Base-by-base conservation (phyloP, 2,329 filamentous ascomycete genomes). In the Phoma sp. region DNA sequence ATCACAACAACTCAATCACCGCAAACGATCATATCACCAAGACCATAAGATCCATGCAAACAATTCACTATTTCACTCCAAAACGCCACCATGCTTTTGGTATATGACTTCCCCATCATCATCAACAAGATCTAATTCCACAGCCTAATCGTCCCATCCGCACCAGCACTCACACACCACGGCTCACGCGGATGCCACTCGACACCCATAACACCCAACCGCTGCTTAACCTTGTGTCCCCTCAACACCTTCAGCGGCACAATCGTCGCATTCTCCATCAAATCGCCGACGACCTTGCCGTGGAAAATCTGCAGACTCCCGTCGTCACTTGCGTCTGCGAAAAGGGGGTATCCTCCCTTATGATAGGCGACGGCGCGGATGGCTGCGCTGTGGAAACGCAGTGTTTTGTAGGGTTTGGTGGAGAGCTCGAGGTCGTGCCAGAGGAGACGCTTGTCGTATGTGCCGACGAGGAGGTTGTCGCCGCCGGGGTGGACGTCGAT, bases 341-440 rank as follows among this genome's bases (percentile, higher is more conserved):
- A 98, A 29, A 99, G 82, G 15, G 95, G 93, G 57, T 87, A 85
- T 7, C 81, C 81, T 56, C 87, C 86, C 53, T 87, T 87, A 77
- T 99, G 96, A 77, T 90, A 99, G 64, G 86, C 88, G 49, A 97
- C 95, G 11, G 89, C 87, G 40, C 96, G 86, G 68, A 99, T 96
- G 38, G 95, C 95, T 76, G 96, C 91, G 57, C 86, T 80, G 78
- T 99, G 95, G 80, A 98, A 99, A 43, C 95, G 86, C 78, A 99
- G 87, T 1, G 93, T 98, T 82, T 97, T 97, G 82, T 96, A 98
- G 0, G 95, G 95, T 42, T 91, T 87, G 59, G 85, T 88, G 1
- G 91, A 95, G 29, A 99, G 85, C 64, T 99, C 95, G 47, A 98
- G 83, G 77, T 99, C 95, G 78, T 98, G 95, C 95, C 95, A 99